These are phyloP conservation scores for Psilocybe cubensis DNA, from an alignment of 768 basidiomycete genomes.

Conservation along the genomic window DNA sequence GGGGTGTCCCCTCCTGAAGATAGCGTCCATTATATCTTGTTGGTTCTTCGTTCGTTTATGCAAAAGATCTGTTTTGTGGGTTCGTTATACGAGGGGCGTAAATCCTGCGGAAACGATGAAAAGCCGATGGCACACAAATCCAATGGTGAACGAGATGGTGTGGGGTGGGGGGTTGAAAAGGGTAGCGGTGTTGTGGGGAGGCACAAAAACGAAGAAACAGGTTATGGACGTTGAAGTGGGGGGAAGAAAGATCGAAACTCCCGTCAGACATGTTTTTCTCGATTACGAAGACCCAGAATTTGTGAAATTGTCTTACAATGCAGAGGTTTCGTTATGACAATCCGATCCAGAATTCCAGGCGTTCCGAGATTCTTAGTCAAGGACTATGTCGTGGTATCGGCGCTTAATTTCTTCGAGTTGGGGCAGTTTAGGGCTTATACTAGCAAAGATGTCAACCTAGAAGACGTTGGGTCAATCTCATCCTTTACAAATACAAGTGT, in stretches of 20 bases:
- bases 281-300: not conserved
- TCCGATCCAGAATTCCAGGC: not conserved
- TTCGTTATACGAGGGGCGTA: not conserved
- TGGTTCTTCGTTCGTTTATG: not conserved
- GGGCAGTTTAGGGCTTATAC: not conserved
- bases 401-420: not conserved
- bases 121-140: not conserved
- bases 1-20: constrained; percentile 57
- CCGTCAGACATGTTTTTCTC: not conserved
- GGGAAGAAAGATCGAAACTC: not conserved
- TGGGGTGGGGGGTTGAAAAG: not conserved
- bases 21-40: constrained; percentile 25
- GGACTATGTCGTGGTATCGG: not conserved
- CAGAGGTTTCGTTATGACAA: not conserved
- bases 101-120: not conserved
- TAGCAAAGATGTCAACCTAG: not conserved
- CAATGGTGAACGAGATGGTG: not conserved
- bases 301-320: constrained; percentile 4
- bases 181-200: not conserved
- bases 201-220: not conserved
- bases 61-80: too few relatives aligned
- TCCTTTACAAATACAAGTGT: not conserved
- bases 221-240: too few relatives aligned
- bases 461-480: not conserved
- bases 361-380: not conserved